Evolutionary conservation across 805 yeast species (phyloP), one percentile per base, ranked within the genome.

Genomic region (Clavispora vitiphila): DNA sequence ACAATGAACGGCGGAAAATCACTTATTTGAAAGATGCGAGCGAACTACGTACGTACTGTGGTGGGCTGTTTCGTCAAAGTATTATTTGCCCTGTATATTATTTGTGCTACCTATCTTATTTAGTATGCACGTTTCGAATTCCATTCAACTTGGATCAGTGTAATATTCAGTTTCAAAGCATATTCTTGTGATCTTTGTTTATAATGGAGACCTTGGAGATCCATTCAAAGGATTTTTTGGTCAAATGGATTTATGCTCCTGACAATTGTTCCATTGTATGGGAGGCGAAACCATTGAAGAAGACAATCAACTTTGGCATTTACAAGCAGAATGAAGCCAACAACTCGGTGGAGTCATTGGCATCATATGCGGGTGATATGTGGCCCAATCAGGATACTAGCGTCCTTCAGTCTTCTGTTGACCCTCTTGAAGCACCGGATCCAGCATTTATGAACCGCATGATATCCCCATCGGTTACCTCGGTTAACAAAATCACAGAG

Each of bases 141-240:
- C 14, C 24, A 18, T 31, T 20, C 22, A 31, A 15, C 18, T n/a
- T 32, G 23, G 16, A n/a, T 19, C 12, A 18, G 11, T 11, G 10
- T 6, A 20, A 9, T 22, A 20, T 29, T 29, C 32, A 29, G 14
- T 9, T 9, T 16, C 12, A 16, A 15, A 29, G 11, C 5, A 15
- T 16, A 29, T 29, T 16, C 32, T 29, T 29, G 20, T 15, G 20
- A 8, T 16, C 8, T 1, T 29, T 9, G 4, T 11, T 29, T 8
- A 29, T 18, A 30, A 86, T 89, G 96, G 98, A 91, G 63, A 81
- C 89, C 2, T 76, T 93, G 37, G 97, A 91, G 62, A 80, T 93
- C 19, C 95, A 90, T 54, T 81, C 95, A 38, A 85, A 87, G 61
- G 84, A 93, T 43, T 91, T 86, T 56, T 78, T 89, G 47, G 86